phyloP scores from a whole-genome alignment of 139 green algal genomes.

The Volvox africanus region DNA sequence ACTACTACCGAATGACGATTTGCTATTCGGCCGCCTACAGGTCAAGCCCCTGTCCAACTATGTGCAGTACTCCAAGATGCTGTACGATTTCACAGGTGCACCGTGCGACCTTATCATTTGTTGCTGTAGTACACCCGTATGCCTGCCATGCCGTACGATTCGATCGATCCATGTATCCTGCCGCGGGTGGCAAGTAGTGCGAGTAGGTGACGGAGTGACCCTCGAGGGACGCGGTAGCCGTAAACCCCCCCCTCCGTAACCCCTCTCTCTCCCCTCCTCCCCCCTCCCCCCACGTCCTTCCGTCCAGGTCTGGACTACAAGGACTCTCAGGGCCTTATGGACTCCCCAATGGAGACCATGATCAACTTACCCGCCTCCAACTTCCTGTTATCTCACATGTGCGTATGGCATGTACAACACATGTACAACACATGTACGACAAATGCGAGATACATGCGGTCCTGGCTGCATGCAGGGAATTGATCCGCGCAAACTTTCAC shows the following conservation, averaged over 20 bases:
- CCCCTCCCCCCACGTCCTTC: background rate
- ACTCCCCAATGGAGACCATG: conserved; percentile 23
- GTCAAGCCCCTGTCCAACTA: conserved; percentile 31
- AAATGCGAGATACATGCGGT: too few relatives aligned
- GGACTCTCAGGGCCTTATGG: conserved; percentile 18
- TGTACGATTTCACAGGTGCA: conserved; percentile 42
- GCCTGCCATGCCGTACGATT: too few relatives aligned
- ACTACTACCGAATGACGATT: too few relatives aligned
- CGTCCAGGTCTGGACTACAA: conserved; percentile 32
- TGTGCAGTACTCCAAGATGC: conserved; percentile 42
- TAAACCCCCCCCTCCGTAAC: background rate
- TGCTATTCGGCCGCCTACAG: background rate
- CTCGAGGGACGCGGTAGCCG: too few relatives aligned
- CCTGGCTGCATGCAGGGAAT: too few relatives aligned
- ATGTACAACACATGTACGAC: background rate
- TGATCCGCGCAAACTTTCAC: too few relatives aligned
- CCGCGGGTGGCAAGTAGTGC: too few relatives aligned
- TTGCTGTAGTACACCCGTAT: too few relatives aligned
- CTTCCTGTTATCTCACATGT: conserved; percentile 36
- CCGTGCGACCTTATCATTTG: too few relatives aligned
- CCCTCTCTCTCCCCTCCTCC: too few relatives aligned
- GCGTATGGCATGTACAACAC: background rate
- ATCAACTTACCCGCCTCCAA: background rate
- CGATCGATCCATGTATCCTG: too few relatives aligned
- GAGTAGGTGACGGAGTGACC: too few relatives aligned